Percentiles rank a stretch among this genome's conserved stretches.
phyloP scores from a whole-genome alignment of 495 filamentous ascomycete species.

The Penicillium longicatenatum region DNA sequence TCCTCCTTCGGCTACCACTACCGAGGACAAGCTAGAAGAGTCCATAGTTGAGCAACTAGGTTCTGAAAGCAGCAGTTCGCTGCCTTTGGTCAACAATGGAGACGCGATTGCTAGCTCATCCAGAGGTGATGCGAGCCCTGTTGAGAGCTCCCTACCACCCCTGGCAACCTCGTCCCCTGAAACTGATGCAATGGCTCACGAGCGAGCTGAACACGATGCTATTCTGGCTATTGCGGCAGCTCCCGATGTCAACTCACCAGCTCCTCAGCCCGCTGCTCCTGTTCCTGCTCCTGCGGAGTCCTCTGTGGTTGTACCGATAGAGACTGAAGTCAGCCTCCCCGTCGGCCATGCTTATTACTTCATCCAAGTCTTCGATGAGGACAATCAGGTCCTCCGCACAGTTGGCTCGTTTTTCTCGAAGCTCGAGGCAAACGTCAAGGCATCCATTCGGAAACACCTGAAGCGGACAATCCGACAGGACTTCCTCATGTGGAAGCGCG shows the following conservation, averaged over 20 bases:
- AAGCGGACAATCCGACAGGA: slow-evolving; percentile 40
- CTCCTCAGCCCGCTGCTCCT: not conserved
- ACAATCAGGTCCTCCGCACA: slow-evolving; percentile 47
- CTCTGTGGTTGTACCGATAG: not conserved
- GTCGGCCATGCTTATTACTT: slow-evolving; percentile 51
- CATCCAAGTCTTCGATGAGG: slow-evolving; percentile 53
- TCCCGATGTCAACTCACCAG: slow-evolving; percentile 13
- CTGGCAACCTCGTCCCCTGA: slow-evolving; percentile 18
- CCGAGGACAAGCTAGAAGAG: slow-evolving; percentile 41
- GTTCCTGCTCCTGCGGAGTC: not conserved
- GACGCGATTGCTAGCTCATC: slow-evolving; percentile 41
- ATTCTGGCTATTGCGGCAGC: slow-evolving; percentile 30
- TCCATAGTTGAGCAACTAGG: slow-evolving; percentile 30
- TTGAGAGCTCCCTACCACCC: slow-evolving; percentile 3
- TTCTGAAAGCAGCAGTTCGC: slow-evolving; percentile 27
- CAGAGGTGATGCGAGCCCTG: slow-evolving; percentile 6
- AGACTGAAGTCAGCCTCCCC: slow-evolving; percentile 26
- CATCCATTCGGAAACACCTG: slow-evolving; percentile 43
- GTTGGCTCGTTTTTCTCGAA: slow-evolving; percentile 56
- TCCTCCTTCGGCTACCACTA: slow-evolving; percentile 25
- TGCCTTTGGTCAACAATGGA: slow-evolving; percentile 19
- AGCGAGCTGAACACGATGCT: slow-evolving; percentile 23
- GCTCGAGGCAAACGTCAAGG: slow-evolving; percentile 46
- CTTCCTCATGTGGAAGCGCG: slow-evolving; percentile 49
- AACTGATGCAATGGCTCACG: slow-evolving; percentile 10